Base-by-base conservation (phyloP, 179 eudicot genomes). In the Amaranthus tricolor region DNA sequence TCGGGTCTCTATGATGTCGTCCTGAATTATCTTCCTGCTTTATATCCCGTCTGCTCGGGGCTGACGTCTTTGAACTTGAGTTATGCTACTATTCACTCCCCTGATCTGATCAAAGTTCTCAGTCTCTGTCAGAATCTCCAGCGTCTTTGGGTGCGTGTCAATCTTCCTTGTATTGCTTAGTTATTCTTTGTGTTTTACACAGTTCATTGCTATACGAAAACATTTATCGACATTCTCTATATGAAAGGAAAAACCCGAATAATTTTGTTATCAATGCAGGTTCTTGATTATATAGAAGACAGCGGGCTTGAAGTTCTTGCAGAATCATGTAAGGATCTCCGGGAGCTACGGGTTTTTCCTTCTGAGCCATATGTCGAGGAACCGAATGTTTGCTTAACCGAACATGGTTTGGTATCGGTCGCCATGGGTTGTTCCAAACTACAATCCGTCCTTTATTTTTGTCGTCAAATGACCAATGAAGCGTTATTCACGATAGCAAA, bases 271-370 rank as follows among this genome's bases (percentile, higher is more conserved):
- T 74, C 16, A 5, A 59, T 61, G 57, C 88, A 95, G 99, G 97
- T 95, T 59, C 83, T 95, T 76, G 99, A 95, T 82, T 86, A 82
- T 79, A 90, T 95, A 63, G 99, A 93, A 87, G 99, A 95, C 76
- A 70, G 82, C 65, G 99, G 99, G 61, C 91, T 95, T 7, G 88
- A 89, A 69, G 80, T 83, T 57, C 81, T 95, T 48, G 93, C 97
- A 48, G 78, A 83, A 20, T 84, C 90, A 19, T 95, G 99, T 82
- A 95, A 95, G 82, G 88, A 93, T 68, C 84, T 95, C n/a, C 87
- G 84, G 63, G 99, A 93, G 79, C 81, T 95, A 47, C 83, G 97
- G 55, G 99, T 95, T 16, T 95, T 95, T 73, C 99, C 99, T 1
- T 95, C 99, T 0, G 97, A 95, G 71, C 99, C 99, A 47, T 89